Evolutionary conservation across 129 eudicot species (phyloP).

Genomic region (Gnaphalium uliginosum): DNA sequence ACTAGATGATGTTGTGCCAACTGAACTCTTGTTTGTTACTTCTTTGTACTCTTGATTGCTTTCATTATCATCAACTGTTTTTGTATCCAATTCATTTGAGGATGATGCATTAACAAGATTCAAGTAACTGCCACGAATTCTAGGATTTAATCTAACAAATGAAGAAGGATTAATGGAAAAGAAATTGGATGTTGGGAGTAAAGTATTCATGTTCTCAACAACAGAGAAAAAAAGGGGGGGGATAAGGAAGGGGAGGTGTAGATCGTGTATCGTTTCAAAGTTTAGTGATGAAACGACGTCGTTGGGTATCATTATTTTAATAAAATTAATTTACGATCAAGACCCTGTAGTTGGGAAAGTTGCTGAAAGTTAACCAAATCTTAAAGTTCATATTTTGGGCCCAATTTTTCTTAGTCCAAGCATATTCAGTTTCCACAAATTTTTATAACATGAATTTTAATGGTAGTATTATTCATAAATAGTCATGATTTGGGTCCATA

Average conservation of each 20-base stretch:
- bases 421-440: no score
- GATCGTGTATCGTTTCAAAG: conserved; percentile 15
- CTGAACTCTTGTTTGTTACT: conserved; percentile 27
- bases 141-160: conserved; percentile 16
- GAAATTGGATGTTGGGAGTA: conserved; percentile 39
- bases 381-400: not conserved
- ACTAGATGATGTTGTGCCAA: conserved; percentile 20
- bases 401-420: not conserved
- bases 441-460: no score
- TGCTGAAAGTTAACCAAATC: conserved; percentile 6
- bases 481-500: no score
- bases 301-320: not conserved
- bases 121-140: conserved; percentile 18
- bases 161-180: conserved; percentile 23
- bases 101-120: conserved; percentile 26
- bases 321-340: not conserved
- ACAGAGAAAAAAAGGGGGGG: no score
- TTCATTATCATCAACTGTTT: conserved; percentile 32
- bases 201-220: conserved; percentile 49
- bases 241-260: conserved; percentile 24
- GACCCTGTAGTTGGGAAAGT: conserved; percentile 2
- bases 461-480: no score
- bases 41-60: conserved; percentile 24
- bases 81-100: conserved; percentile 51
- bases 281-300: no score